phyloP scores from a whole-genome alignment of 148 eudicot species.

The Heliamphora exappendiculata region DNA sequence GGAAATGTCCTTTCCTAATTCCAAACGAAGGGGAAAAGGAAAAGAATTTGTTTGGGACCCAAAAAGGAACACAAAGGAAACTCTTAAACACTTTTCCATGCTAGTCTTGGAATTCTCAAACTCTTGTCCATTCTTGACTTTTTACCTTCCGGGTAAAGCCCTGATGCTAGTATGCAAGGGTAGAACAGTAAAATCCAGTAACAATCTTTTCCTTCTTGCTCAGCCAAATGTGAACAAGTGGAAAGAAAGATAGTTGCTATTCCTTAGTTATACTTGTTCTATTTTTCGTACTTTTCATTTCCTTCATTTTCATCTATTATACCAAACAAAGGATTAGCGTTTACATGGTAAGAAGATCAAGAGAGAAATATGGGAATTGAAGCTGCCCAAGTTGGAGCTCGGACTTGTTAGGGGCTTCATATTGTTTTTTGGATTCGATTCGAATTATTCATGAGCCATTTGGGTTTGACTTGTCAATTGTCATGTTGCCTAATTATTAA shows the following conservation, averaged over 20 bases:
- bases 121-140: not conserved
- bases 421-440: not conserved
- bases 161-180: not conserved
- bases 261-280: not conserved
- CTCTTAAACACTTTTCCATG: not conserved
- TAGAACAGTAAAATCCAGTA: not conserved
- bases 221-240: not conserved
- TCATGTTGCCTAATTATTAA: not conserved
- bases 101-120: not conserved
- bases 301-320: not conserved
- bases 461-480: not conserved
- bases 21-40: not conserved
- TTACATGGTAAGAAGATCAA: not conserved
- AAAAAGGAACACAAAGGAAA: not conserved
- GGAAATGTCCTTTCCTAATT: not conserved
- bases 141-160: not conserved
- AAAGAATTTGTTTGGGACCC: not conserved
- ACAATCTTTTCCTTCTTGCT: not conserved
- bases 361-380: not conserved
- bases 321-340: not conserved
- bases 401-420: not conserved
- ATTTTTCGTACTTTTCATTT: not conserved
- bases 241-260: not conserved
- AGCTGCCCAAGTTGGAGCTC: not conserved
- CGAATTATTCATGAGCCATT: too few species aligned